Evolutionary conservation across 495 filamentous ascomycete genomes (phyloP).

Genomic region (Glutinoglossum americanum): DNA sequence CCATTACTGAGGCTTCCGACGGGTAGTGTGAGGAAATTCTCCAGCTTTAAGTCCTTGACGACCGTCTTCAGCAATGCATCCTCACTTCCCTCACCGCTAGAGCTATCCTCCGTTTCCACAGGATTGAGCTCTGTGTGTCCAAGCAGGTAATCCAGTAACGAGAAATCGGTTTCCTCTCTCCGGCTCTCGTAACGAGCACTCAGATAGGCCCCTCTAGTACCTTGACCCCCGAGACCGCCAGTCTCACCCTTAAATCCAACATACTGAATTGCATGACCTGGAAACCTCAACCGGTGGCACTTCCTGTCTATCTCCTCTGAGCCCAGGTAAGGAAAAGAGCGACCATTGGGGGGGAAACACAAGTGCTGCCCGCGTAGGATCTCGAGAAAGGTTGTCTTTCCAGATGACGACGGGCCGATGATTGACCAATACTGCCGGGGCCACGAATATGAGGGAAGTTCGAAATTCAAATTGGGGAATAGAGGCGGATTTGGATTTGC

Average conservation of each 20-base stretch:
- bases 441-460: slow-evolving; percentile 28
- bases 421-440: slow-evolving; percentile 46
- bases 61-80: slow-evolving; percentile 35
- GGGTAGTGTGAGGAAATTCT: slow-evolving; percentile 47
- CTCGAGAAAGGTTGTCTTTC: slow-evolving; percentile 57
- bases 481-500: slow-evolving; percentile 35
- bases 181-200: slow-evolving; percentile 83
- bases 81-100: slow-evolving; percentile 17
- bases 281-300: slow-evolving; percentile 30
- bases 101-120: slow-evolving; percentile 25
- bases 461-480: slow-evolving; percentile 44
- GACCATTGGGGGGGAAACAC: slow-evolving; percentile 46
- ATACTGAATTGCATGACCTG: slow-evolving; percentile 49
- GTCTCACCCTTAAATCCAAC: slow-evolving; percentile 58
- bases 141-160: slow-evolving; percentile 52
- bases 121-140: slow-evolving; percentile 63
- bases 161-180: slow-evolving; percentile 71
- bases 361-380: slow-evolving; percentile 52
- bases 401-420: slow-evolving; percentile 45
- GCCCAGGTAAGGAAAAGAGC: slow-evolving; percentile 54
- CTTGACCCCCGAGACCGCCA: slow-evolving; percentile 13
- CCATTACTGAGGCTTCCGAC: slow-evolving; percentile 83
- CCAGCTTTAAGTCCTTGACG: slow-evolving; percentile 40
- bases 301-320: slow-evolving; percentile 34
- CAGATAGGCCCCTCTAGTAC: slow-evolving; percentile 50